Base-by-base conservation (phyloP, 805 yeast genomes). In the Pichia gijzeniarum region DNA sequence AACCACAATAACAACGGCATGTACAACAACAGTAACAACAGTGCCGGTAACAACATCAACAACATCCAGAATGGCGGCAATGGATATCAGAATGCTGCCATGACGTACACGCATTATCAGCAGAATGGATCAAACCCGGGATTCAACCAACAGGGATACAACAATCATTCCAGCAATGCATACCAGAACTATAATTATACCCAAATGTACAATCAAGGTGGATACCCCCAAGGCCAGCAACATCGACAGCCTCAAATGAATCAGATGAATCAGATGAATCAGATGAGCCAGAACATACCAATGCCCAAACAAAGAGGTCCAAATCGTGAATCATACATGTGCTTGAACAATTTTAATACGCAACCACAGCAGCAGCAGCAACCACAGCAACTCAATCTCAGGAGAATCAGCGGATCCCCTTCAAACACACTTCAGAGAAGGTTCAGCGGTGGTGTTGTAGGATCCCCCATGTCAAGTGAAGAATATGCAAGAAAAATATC, bases 401-500 rank as follows among this genome's bases (percentile, higher is more conserved):
- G n/a, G 30, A 25, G 37, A 25, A 32, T 38, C 7, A 44, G 41
- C 30, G 36, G 38, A 32, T 33, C 41, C 10, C 43, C 46, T 12
- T 5, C 8, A 22, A 18, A 19, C 18, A n/a, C 35, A n/a, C 19
- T 40, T 14, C 48, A 44, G 20, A 47, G 52, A 41, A 33, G 45
- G 12, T 41, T 48, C 28, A 41, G 43, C 35, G 49, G 42, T 3
- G 52, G 46, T 3, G 41, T 53, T 13, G 49, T 60, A 19, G 57
- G 56, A 5, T 53, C 62, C 4, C 63, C 64, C 3, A 44, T 41
- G 48, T 44, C 56, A 6, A 38, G 40, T n/a, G 51, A 49, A 12
- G 46, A 40, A 16, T 12, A 35, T 5, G 44, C 44, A 8, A 43
- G 47, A 12, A 48, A 62, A 28, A 10, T 54, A 4, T 59, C 65